Evolutionary conservation across 768 basidiomycete species (phyloP).

Genomic region (Epithele typhae): DNA sequence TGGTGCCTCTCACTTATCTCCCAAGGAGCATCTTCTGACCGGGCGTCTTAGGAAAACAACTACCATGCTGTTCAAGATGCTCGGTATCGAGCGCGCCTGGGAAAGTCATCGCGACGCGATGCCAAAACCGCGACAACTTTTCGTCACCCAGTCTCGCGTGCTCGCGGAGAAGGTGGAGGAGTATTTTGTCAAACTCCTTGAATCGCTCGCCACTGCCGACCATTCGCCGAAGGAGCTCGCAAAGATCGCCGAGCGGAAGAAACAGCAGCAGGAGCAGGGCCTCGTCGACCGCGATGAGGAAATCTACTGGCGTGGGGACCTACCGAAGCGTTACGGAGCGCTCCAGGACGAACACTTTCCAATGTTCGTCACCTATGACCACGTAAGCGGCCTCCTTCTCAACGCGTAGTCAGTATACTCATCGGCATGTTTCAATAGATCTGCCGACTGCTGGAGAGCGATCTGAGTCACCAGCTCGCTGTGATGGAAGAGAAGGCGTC

Average conservation of each 20-base stretch:
- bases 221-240: slow-evolving; percentile 36
- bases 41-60: slow-evolving; percentile 58
- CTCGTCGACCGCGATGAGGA: slow-evolving; percentile 41
- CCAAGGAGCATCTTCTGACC: slow-evolving; percentile 27
- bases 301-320: slow-evolving; percentile 32
- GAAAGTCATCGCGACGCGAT: slow-evolving; percentile 30
- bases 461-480: slow-evolving; percentile 22
- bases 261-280: slow-evolving; percentile 1
- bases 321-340: slow-evolving; percentile 51
- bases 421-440: slow-evolving; percentile 33
- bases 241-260: slow-evolving; percentile 14
- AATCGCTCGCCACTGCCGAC: slow-evolving; percentile 32
- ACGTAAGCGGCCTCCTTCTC: slow-evolving; percentile 33
- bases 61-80: slow-evolving; percentile 73
- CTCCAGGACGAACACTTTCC: slow-evolving; percentile 63
- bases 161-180: slow-evolving; percentile 67
- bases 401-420: too few relatives aligned
- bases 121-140: slow-evolving; percentile 56
- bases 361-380: slow-evolving; percentile 63
- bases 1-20: slow-evolving; percentile 1
- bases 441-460: slow-evolving; percentile 45
- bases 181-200: slow-evolving; percentile 47
- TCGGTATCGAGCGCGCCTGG: slow-evolving; percentile 57
- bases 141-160: slow-evolving; percentile 65
- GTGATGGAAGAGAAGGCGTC: not conserved